Base-by-base conservation (phyloP, 192 early-diverging fungal genomes). In the Coemansia interrupta region DNA sequence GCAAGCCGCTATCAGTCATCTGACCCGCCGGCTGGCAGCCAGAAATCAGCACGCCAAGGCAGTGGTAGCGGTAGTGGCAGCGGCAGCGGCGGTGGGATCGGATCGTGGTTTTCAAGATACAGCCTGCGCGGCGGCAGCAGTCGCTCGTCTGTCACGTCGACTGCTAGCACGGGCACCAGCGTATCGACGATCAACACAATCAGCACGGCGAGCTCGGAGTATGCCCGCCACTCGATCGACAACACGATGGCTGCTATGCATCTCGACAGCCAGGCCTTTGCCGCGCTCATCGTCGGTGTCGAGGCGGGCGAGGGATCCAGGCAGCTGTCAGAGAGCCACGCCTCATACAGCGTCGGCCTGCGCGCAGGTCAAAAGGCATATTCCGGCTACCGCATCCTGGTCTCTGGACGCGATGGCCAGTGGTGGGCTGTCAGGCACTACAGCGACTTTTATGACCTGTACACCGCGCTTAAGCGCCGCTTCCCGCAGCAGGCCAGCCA, bases 371-470 rank as follows among this genome's bases (percentile, higher is more conserved):
- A 48, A 15, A 78, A 69, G 44, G 60, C 58, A 26, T 60, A 72
- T 20, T 61, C 63, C 0, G 72, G 67, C 29, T 80, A 80, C 58
- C 69, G 70, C 17, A 61, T 80, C 10, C 63, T 80, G 50, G 78
- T 75, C 5, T 75, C 78, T 40, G 68, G 69, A 3, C 69, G 69
- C 39, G 63, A 62, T 11, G 62, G 68, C 11, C 78, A 80, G 53
- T 68, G 65, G 62, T 80, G 78, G 78, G 66, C 49, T 12, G 46
- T 63, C 26, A 65, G 72, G 8, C 60, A 63, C 36, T 80, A 72
- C 63, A 69, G 66, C 60, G 78, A 80, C 58, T 80, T 80, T 54
- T 42, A 74, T 60, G 64, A 80, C 13, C 69, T 80, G 19, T 68
- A 42, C 49, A 20, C 28, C 0, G 51, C 50, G 17, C 57, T 80